Percentiles rank a stretch among this genome's conserved stretches.
Evolutionary conservation across 257 asterid genomes (phyloP).

Genomic region (Solanum habrochaites): DNA sequence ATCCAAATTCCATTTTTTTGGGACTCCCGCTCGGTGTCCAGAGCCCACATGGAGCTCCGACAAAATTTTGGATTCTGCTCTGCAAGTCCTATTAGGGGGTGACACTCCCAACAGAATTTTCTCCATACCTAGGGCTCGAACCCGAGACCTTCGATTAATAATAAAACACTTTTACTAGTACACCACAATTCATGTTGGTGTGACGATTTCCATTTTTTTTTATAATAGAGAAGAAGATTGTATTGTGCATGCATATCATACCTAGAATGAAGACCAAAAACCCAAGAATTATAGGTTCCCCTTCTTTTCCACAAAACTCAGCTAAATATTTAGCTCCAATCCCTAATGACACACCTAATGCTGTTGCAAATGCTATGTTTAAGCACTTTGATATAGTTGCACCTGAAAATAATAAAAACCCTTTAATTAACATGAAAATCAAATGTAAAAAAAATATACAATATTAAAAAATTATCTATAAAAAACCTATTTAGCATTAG

Average conservation of each 20-base stretch:
- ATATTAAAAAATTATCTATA: no score
- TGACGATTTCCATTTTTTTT: not conserved
- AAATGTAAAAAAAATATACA: not conserved
- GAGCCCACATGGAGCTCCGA: no score
- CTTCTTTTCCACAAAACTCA: slow-evolving; percentile 25
- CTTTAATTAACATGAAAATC: not conserved
- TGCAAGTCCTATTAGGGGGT: no score
- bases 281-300: slow-evolving; percentile 44
- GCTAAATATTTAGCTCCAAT: slow-evolving; percentile 51
- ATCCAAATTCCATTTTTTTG: no score
- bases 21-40: no score
- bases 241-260: not conserved
- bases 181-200: no score
- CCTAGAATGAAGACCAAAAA: slow-evolving; percentile 38
- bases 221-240: not conserved
- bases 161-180: no score
- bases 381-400: slow-evolving; percentile 48
- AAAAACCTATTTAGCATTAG: no score
- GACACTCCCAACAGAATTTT: no score
- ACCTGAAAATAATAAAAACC: slow-evolving; percentile 12
- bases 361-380: slow-evolving; percentile 45
- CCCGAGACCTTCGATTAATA: no score
- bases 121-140: no score
- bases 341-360: slow-evolving; percentile 44
- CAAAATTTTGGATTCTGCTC: no score